Evolutionary conservation across 2,329 filamentous ascomycete species (phyloP).

Genomic region (Trichoderma lentiforme): DNA sequence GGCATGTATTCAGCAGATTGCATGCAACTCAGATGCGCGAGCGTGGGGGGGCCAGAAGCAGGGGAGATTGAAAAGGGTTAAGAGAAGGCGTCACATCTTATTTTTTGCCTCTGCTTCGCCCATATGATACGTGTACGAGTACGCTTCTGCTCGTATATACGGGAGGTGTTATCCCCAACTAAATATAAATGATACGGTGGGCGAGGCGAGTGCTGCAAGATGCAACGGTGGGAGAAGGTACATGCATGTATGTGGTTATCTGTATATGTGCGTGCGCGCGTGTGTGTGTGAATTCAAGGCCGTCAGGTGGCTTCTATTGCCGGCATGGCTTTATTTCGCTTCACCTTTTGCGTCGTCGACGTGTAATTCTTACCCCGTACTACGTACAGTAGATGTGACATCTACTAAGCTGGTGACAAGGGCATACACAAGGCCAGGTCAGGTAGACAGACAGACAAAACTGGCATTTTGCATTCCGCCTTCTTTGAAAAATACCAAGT

Average conservation of each 20-base stretch:
- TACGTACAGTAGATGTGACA: not conserved
- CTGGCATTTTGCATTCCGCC: not conserved
- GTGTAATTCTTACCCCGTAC: not conserved
- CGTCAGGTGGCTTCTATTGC: not conserved
- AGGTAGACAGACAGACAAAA: not conserved
- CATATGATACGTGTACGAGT: not conserved
- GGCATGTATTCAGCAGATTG: not conserved
- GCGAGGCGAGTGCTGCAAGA: not conserved
- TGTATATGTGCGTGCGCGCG: not conserved
- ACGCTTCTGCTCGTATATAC: not conserved
- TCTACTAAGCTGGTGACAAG: not conserved
- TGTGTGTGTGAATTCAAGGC: not conserved
- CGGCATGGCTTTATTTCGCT: not conserved
- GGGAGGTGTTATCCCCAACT: not conserved
- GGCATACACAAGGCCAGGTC: not conserved
- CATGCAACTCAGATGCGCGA: not conserved
- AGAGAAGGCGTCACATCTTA: not conserved
- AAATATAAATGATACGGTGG: not conserved
- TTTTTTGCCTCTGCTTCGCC: not conserved
- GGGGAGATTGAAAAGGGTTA: constrained; percentile 12
- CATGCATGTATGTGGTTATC: not conserved
- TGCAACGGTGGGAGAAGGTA: not conserved
- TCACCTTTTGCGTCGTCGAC: not conserved
- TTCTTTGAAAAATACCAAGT: not conserved
- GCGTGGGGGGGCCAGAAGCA: constrained; percentile 6